A percentile compares a stretch with the other conserved stretches of the same genome.
These are phyloP conservation scores for Aspergillus pseudoterreus DNA, from an alignment of 2,329 filamentous ascomycete species.

Conservation along the genomic window DNA sequence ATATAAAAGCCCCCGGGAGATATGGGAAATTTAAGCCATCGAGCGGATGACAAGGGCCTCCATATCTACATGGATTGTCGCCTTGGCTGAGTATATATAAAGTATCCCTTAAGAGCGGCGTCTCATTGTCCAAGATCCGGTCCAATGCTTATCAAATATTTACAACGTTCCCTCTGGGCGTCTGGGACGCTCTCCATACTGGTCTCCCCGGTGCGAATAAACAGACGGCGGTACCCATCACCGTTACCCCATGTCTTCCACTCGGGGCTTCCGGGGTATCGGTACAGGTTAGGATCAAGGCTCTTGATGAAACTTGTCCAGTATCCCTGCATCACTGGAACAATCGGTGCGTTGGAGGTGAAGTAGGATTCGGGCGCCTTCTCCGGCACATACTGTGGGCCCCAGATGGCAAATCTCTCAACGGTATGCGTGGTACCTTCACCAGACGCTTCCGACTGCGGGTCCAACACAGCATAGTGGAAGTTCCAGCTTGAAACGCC, in stretches of 20 bases:
- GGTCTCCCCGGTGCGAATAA: conserved; percentile 43
- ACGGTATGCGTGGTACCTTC: conserved; percentile 64
- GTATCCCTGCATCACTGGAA: conserved; percentile 63
- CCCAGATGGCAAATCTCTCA: conserved; percentile 66
- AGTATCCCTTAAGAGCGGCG: not conserved
- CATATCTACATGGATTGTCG: not conserved
- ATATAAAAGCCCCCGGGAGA: no score
- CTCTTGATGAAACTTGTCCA: conserved; percentile 70
- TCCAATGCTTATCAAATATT: conserved; percentile 50
- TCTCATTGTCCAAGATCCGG: conserved; percentile 44
- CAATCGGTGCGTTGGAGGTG: conserved; percentile 54
- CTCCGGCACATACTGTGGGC: conserved; percentile 52
- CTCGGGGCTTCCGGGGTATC: conserved; percentile 43
- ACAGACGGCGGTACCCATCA: conserved; percentile 35
- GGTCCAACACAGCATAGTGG: conserved; percentile 64
- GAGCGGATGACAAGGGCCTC: no score
- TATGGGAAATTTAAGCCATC: no score
- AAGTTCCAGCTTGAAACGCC: conserved; percentile 59
- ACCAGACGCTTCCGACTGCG: conserved; percentile 49
- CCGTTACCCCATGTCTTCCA: conserved; percentile 48
- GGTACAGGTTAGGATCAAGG: conserved; percentile 61
- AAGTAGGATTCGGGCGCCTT: conserved; percentile 54
- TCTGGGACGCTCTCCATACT: conserved; percentile 46
- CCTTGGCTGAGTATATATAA: not conserved
- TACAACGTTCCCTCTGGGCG: conserved; percentile 43